phyloP scores from a whole-genome alignment of 2,329 filamentous ascomycete genomes.

The Paracamarosporium sp. region DNA sequence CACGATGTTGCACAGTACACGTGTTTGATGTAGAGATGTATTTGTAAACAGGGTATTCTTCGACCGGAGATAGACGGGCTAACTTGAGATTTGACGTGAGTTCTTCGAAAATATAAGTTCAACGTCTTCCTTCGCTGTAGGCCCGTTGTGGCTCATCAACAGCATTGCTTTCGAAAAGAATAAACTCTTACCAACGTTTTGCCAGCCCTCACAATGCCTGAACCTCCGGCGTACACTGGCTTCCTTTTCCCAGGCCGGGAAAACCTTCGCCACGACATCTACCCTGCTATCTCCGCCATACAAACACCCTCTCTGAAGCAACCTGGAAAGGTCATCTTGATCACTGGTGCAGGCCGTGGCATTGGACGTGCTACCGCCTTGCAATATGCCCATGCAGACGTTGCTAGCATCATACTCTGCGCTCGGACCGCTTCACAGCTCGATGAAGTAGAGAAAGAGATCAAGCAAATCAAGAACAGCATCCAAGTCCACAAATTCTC shows the following conservation, averaged over 20 bases:
- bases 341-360: conserved; percentile 63
- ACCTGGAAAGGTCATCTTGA: conserved; percentile 53
- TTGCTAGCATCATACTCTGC: conserved; percentile 59
- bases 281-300: conserved; percentile 57
- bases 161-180: neutral
- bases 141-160: no score
- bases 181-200: neutral
- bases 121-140: no score
- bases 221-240: conserved; percentile 14
- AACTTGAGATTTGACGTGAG: no score
- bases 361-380: conserved; percentile 62
- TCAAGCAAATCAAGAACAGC: conserved; percentile 48
- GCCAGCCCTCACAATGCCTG: neutral
- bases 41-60: neutral
- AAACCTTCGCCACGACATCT: conserved; percentile 57
- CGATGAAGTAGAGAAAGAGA: conserved; percentile 40
- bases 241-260: conserved; percentile 23
- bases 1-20: no score
- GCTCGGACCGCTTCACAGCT: conserved; percentile 57
- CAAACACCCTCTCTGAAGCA: conserved; percentile 45
- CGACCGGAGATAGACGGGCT: neutral
- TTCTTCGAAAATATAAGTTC: no score
- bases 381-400: conserved; percentile 63
- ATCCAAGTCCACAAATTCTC: conserved; percentile 53
- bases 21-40: no score